Base-by-base conservation (phyloP, 371 early-diverging fungal genomes). In the Entomophthora muscae region DNA sequence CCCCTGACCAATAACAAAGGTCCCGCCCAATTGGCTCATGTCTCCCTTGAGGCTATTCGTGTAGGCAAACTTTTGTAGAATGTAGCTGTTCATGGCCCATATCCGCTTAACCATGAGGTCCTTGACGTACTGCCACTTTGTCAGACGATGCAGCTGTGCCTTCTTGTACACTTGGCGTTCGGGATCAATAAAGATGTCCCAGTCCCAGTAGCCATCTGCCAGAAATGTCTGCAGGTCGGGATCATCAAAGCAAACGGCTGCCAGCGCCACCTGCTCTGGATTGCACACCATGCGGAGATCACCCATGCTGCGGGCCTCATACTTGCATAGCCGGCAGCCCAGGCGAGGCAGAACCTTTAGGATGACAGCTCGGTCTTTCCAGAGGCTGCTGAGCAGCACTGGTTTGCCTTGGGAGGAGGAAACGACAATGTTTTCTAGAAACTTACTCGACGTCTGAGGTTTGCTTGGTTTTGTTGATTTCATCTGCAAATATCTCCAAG, bases 161-260 rank as follows among this genome's bases (percentile, higher is more conserved):
- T 27, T 31, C 28, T 57, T 57, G 22, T 57, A 57, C 7, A 57
- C 57, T 28, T 57, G 27, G 13, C 22, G 3, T 28, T 57, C 57
- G 3, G 57, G 27, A 28, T 57, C 57, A 26, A 57, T 23, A 28
- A 28, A 57, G 5, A 57, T 28, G 31, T 57, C 57, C 57, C 57
- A 57, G 12, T 29, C 13, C 57, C 57, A 57, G 31, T 57, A 57
- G 2, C 57, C 57, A 12, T 12, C 27, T 28, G 24, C 12, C 31
- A 57, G 5, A 26, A 57, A 57, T 31, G 57, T 29, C 26, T 27
- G 17, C 29, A 57, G 22, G 31, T 57, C 57, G 5, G 22, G 12
- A 22, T 57, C 57, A 17, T 57, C 57, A 26, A 57, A 57, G 10
- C 30, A 27, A 28, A 57, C 29, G 7, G 57, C 57, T 28, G 31